A percentile compares a stretch with the other conserved stretches of the same genome.
phyloP scores from a whole-genome alignment of 2,329 filamentous ascomycete species.

The Tolypocladium sp. region DNA sequence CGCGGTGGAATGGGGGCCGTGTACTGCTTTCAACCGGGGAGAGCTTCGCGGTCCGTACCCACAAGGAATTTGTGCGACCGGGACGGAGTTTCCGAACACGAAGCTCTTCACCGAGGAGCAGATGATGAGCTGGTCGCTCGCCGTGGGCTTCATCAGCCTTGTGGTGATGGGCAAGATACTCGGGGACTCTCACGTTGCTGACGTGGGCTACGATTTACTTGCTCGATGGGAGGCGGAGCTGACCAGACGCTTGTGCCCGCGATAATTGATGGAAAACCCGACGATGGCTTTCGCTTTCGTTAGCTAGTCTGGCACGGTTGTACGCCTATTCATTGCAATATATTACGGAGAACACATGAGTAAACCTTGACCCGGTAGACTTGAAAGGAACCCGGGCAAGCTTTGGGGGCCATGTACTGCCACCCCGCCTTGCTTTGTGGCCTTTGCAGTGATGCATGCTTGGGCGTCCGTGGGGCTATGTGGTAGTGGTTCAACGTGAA shows the following conservation, averaged over 20 bases:
- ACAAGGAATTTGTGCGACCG: background rate
- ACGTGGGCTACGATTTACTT: background rate
- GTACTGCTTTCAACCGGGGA: background rate
- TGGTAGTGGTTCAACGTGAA: no score
- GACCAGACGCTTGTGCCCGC: background rate
- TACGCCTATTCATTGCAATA: no score
- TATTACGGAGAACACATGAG: no score
- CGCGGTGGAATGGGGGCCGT: background rate
- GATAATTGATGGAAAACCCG: background rate
- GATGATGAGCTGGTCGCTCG: background rate
- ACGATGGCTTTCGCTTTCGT: background rate
- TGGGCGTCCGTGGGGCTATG: no score
- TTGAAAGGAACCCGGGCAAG: no score
- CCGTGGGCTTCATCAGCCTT: background rate
- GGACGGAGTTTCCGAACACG: background rate
- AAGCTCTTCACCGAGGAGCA: background rate
- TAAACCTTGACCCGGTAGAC: no score
- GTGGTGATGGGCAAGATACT: background rate
- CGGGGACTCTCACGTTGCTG: background rate
- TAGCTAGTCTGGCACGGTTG: background rate
- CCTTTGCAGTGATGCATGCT: no score
- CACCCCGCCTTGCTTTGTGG: no score
- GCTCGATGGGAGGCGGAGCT: background rate
- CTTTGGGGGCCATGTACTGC: no score
- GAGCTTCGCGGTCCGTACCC: background rate